Evolutionary conservation across 331 rosid genomes (phyloP).

Genomic region (Arachis monticola): DNA sequence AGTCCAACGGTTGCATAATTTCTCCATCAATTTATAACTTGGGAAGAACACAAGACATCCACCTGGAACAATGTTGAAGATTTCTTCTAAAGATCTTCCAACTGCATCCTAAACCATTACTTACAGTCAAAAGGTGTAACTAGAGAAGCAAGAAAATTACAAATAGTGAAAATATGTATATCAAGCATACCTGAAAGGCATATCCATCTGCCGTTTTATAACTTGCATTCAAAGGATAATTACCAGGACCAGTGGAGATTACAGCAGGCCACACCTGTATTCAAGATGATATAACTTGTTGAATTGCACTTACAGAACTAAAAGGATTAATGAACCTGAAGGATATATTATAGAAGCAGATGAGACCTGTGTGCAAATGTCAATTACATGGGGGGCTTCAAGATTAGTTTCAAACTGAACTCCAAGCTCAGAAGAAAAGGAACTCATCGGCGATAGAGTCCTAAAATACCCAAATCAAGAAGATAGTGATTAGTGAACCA

Average conservation of each 20-base stretch:
- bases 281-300: conserved; percentile 40
- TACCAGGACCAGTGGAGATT: conserved; percentile 78
- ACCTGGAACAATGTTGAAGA: conserved; percentile 79
- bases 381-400: conserved; percentile 97
- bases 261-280: conserved; percentile 92
- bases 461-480: conserved; percentile 52
- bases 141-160: conserved; percentile 12
- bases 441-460: conserved; percentile 90
- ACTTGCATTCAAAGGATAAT: conserved; percentile 88
- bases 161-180: conserved; percentile 11
- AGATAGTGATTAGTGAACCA: not conserved
- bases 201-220: conserved; percentile 86
- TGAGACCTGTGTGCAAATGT: conserved; percentile 78
- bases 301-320: conserved; percentile 39
- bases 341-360: conserved; percentile 32
- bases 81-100: conserved; percentile 92
- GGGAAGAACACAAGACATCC: conserved; percentile 98
- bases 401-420: conserved; percentile 82
- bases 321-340: conserved; percentile 32
- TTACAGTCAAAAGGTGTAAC: conserved; percentile 34
- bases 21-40: conserved; percentile 93
- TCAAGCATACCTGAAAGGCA: conserved; percentile 73
- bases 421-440: conserved; percentile 97
- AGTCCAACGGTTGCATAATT: conserved; percentile 81
- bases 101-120: conserved; percentile 74